Evolutionary conservation across 73 alveolate genomes (phyloP).

Genomic region (Uronychia setigera): DNA sequence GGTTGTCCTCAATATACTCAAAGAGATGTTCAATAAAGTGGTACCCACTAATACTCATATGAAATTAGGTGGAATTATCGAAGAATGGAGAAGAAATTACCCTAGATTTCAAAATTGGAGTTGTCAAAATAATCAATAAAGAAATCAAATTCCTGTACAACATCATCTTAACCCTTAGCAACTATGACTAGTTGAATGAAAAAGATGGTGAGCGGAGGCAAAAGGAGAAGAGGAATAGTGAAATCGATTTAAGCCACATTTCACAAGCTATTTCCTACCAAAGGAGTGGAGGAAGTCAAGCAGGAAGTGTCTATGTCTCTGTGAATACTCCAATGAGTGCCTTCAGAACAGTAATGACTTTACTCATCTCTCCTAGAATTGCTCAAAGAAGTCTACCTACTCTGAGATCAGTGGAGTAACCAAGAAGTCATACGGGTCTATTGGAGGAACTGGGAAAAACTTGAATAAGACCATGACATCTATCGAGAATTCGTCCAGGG

Average conservation of each 20-base stretch:
- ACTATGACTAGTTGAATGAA: background rate
- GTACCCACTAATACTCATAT: background rate
- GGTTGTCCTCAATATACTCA: background rate
- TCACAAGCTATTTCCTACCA: background rate
- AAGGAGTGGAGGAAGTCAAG: background rate
- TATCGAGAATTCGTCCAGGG: background rate
- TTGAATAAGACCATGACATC: background rate
- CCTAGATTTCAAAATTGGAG: constrained; percentile 1
- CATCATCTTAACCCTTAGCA: background rate
- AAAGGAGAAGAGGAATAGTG: background rate
- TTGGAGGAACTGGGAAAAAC: background rate
- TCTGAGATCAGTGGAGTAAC: background rate
- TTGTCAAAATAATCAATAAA: background rate
- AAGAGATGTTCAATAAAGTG: background rate
- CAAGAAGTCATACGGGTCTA: background rate
- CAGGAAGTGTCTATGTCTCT: background rate
- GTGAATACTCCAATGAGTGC: background rate
- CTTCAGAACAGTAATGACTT: background rate
- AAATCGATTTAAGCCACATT: background rate
- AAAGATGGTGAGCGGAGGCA: background rate
- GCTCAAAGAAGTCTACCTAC: background rate
- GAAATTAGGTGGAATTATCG: background rate
- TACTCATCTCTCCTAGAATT: background rate
- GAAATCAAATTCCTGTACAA: background rate
- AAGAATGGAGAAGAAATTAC: background rate